Percentiles rank a stretch among this genome's conserved stretches.
phyloP scores from a whole-genome alignment of 225 moss, liverwort and hornwort genomes.

The Bryoerythrophyllum caledonicum region DNA sequence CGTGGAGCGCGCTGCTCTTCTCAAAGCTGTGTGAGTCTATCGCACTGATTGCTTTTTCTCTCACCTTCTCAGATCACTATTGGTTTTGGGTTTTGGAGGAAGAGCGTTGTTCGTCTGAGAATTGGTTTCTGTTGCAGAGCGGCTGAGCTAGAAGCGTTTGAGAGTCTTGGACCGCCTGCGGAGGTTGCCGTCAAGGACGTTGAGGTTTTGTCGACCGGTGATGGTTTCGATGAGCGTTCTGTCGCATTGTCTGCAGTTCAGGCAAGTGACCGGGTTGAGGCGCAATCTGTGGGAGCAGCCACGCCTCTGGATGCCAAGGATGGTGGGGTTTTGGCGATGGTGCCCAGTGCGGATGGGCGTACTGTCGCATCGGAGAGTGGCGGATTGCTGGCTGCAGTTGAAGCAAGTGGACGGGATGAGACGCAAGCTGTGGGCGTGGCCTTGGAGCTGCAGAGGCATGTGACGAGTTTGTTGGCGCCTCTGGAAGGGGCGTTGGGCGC shows the following conservation, averaged over 20 bases:
- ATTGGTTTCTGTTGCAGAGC: conserved; percentile 41
- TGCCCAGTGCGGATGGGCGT: conserved; percentile 20
- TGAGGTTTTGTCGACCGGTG: conserved; percentile 17
- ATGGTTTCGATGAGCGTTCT: conserved; percentile 21
- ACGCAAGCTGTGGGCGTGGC: conserved; percentile 60
- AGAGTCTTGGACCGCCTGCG: conserved; percentile 24
- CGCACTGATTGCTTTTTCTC: background rate
- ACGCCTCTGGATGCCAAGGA: too few relatives aligned
- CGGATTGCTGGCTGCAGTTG: conserved; percentile 32
- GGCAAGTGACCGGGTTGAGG: too few relatives aligned
- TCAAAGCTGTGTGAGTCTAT: conserved; percentile 49
- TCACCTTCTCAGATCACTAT: background rate
- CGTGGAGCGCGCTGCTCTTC: conserved; percentile 39
- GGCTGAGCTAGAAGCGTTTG: conserved; percentile 52
- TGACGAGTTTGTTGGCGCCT: conserved; percentile 62
- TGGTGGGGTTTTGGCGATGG: conserved; percentile 12
- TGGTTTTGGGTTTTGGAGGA: conserved; percentile 1
- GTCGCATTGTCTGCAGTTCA: conserved; percentile 8
- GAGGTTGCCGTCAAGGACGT: too few relatives aligned
- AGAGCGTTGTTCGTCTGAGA: conserved; percentile 8
- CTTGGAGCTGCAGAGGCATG: conserved; percentile 51
- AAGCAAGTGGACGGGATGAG: conserved; percentile 34
- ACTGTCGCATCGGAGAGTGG: conserved; percentile 4
- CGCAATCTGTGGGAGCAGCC: too few relatives aligned
- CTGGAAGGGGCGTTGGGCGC: conserved; percentile 71